Percentiles rank a stretch among this genome's conserved stretches.
These are phyloP conservation scores for Coemansia pectinata DNA, from an alignment of 192 early-diverging fungal species.

Conservation along the genomic window DNA sequence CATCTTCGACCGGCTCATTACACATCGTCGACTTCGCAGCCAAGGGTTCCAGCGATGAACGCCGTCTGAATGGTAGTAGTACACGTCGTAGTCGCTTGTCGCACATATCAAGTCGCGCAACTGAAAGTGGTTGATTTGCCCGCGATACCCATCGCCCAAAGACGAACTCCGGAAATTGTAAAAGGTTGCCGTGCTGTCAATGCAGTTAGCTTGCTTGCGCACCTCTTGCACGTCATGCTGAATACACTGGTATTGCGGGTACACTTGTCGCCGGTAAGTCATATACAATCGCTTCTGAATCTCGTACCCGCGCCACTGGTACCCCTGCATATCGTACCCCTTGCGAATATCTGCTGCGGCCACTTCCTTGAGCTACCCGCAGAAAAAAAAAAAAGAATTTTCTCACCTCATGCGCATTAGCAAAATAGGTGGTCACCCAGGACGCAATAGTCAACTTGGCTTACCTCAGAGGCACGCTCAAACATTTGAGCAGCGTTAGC, in stretches of 20 bases:
- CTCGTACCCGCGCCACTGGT: constrained; percentile 52
- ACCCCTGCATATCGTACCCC: constrained; percentile 61
- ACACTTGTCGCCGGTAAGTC: constrained; percentile 51
- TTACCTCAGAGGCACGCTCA: constrained; percentile 37
- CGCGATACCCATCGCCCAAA: constrained; percentile 21
- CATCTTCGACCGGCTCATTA: constrained; percentile 27
- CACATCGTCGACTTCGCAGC: constrained; percentile 11
- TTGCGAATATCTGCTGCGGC: constrained; percentile 18
- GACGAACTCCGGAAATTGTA: constrained; percentile 32
- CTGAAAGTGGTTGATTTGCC: constrained; percentile 51
- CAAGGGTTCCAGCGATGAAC: constrained; percentile 46
- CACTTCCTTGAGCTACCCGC: constrained; percentile 27
- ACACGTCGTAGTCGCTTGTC: constrained; percentile 47
- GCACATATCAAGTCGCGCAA: constrained; percentile 54
- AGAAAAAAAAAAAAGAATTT: neutral
- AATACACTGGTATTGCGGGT: constrained; percentile 53
- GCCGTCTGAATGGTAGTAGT: constrained; percentile 31
- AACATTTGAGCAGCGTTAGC: constrained; percentile 48
- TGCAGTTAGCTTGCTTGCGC: constrained; percentile 14
- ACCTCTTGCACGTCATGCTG: constrained; percentile 39
- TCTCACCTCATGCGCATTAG: neutral
- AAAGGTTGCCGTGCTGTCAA: constrained; percentile 17
- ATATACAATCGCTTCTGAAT: constrained; percentile 36
- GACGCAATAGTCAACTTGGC: neutral
- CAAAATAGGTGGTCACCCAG: neutral